These are phyloP conservation scores for Paramecium sonneborni DNA, from an alignment of 73 alveolate species.

Conservation along the genomic window DNA sequence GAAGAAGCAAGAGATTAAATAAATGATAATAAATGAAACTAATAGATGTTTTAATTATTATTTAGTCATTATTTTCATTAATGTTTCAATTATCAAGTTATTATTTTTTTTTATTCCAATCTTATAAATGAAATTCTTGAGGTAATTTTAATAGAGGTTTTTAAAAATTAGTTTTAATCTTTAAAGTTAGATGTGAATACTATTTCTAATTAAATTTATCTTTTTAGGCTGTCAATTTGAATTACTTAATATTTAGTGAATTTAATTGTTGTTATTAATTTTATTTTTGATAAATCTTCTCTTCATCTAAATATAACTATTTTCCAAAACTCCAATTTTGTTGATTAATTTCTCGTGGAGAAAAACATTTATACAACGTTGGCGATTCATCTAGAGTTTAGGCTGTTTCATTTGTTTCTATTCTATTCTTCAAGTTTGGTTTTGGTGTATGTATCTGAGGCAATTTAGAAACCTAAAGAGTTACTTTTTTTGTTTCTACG, in stretches of 20 bases:
- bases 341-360: neutral
- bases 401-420: neutral
- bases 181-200: neutral
- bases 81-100: neutral
- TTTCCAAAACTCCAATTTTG: slow-evolving; percentile 29
- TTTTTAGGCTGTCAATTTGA: neutral
- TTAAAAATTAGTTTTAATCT: neutral
- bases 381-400: neutral
- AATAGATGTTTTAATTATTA: neutral
- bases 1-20: neutral
- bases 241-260: neutral
- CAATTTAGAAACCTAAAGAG: neutral
- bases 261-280: neutral
- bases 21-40: neutral
- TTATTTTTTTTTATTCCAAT: neutral
- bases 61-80: neutral
- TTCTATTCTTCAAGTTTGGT: neutral
- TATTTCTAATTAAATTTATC: neutral
- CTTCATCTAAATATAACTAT: neutral
- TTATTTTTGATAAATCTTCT: neutral
- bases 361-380: neutral
- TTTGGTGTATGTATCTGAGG: neutral
- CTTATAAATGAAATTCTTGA: neutral
- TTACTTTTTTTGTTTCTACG: slow-evolving; percentile 22
- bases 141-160: slow-evolving; percentile 3